phyloP scores from a whole-genome alignment of 768 basidiomycete genomes.

The Russula foetens region DNA sequence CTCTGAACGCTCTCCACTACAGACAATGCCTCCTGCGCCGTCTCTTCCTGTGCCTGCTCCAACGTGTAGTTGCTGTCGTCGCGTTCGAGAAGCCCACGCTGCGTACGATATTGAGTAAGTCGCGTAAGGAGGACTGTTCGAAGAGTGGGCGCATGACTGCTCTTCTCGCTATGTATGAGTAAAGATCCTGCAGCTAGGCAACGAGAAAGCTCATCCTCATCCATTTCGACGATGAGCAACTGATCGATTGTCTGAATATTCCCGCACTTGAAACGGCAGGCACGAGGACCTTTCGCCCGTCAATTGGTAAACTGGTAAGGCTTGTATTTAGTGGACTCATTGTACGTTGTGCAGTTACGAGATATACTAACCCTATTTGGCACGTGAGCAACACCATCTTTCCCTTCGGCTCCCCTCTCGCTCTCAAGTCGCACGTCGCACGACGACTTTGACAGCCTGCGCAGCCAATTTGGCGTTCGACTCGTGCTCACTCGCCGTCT shows the following conservation, averaged over 20 bases:
- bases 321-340: too few relatives aligned
- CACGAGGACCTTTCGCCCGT: too few relatives aligned
- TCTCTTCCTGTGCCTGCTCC: slow-evolving; percentile 15
- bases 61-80: slow-evolving; percentile 2
- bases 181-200: slow-evolving; percentile 11
- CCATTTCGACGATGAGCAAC: not conserved
- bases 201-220: slow-evolving; percentile 13
- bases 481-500: not conserved
- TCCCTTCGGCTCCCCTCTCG: not conserved
- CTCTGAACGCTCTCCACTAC: slow-evolving; percentile 17
- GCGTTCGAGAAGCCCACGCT: slow-evolving; percentile 9
- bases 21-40: slow-evolving; percentile 12
- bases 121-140: slow-evolving; percentile 11
- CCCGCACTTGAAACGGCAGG: too few relatives aligned
- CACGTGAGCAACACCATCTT: not conserved
- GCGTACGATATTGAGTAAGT: slow-evolving; percentile 13
- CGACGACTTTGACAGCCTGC: not conserved
- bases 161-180: slow-evolving; percentile 14
- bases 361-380: not conserved
- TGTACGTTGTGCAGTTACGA: too few relatives aligned
- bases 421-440: not conserved
- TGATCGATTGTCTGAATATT: not conserved
- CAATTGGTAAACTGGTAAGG: too few relatives aligned
- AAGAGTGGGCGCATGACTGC: slow-evolving; percentile 2
- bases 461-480: not conserved